Percentiles rank a stretch among this genome's conserved stretches.
Evolutionary conservation across 805 yeast species (phyloP).

Genomic region (Cyberlindnera petersonii): DNA sequence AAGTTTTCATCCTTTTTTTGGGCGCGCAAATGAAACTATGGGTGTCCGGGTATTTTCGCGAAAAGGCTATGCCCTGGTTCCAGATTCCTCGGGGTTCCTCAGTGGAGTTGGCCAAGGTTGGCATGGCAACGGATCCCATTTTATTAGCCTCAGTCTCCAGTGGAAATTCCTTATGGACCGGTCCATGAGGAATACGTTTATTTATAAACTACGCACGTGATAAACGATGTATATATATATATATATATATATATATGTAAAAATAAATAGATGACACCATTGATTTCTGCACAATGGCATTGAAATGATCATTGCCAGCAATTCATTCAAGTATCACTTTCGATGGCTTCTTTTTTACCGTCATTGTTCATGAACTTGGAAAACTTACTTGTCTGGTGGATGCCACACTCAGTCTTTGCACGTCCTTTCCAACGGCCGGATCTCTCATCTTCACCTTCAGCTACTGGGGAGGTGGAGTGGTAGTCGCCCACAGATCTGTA

Average conservation of each 20-base stretch:
- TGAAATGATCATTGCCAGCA: too few relatives aligned
- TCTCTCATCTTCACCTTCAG: slow-evolving; percentile 90
- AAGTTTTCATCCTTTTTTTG: slow-evolving; percentile 15
- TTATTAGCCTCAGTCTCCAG: too few relatives aligned
- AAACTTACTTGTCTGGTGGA: slow-evolving; percentile 77
- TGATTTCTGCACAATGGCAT: too few relatives aligned
- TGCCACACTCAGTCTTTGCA: slow-evolving; percentile 92
- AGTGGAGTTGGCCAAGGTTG: too few relatives aligned
- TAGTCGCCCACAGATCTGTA: slow-evolving; percentile 93
- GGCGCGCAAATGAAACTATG: slow-evolving; percentile 7
- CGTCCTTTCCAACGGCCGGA: slow-evolving; percentile 97
- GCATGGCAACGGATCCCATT: too few relatives aligned
- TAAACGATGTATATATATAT: too few relatives aligned
- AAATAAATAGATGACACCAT: too few relatives aligned
- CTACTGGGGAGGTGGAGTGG: slow-evolving; percentile 88
- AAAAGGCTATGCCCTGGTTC: slow-evolving; percentile 1
- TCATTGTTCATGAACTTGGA: slow-evolving; percentile 47
- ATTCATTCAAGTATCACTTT: slow-evolving; percentile 1
- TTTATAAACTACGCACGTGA: too few relatives aligned
- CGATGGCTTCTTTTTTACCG: background rate
- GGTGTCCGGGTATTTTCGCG: slow-evolving; percentile 13
- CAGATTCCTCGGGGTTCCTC: slow-evolving; percentile 3
- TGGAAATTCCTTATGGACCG: too few relatives aligned
- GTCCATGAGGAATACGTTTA: too few relatives aligned
- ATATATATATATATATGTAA: too few relatives aligned